These are phyloP conservation scores for Esteya vermicola DNA, from an alignment of 2,329 filamentous ascomycete species.

Conservation along the genomic window DNA sequence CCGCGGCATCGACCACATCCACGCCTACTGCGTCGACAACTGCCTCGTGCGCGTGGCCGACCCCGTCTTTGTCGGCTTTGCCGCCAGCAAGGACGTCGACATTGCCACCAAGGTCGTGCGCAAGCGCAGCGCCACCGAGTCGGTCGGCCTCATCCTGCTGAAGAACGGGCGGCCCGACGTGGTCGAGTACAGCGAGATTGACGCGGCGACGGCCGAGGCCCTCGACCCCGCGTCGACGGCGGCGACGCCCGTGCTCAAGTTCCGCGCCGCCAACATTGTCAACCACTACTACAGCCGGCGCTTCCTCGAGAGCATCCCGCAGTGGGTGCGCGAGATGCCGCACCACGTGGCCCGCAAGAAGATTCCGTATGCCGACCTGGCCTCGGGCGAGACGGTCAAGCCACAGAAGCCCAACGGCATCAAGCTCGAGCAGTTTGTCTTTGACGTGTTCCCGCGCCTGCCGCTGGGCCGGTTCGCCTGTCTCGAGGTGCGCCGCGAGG, in stretches of 20 bases:
- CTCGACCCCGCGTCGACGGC: slow-evolving; percentile 59
- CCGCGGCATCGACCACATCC: slow-evolving; percentile 85
- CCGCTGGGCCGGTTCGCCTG: slow-evolving; percentile 81
- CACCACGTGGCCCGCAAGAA: slow-evolving; percentile 98
- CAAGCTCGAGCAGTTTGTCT: slow-evolving; percentile 98
- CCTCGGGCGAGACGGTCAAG: slow-evolving; percentile 70
- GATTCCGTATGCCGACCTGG: slow-evolving; percentile 72
- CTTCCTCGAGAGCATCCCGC: slow-evolving; percentile 82
- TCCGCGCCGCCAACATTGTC: slow-evolving; percentile 97
- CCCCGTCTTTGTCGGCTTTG: slow-evolving; percentile 87
- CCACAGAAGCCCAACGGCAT: slow-evolving; percentile 93
- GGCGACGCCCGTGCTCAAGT: slow-evolving; percentile 53
- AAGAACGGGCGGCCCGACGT: slow-evolving; percentile 96
- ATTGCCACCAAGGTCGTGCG: slow-evolving; percentile 99
- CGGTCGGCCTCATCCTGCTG: slow-evolving; percentile 82
- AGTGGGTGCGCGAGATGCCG: slow-evolving; percentile 73
- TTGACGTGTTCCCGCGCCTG: slow-evolving; percentile 91
- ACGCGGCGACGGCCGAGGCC: slow-evolving; percentile 75
- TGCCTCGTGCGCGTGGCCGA: slow-evolving; percentile 98
- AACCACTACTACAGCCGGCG: slow-evolving; percentile 98
- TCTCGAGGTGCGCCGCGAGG: slow-evolving; percentile 90
- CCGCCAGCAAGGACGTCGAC: slow-evolving; percentile 75
- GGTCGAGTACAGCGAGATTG: slow-evolving; percentile 97
- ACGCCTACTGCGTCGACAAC: slow-evolving; percentile 98
- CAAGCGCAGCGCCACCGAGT: slow-evolving; percentile 92